Conservation (phyloP, 768 basidiomycete species). For the Podaxis mareebaensis region DNA sequence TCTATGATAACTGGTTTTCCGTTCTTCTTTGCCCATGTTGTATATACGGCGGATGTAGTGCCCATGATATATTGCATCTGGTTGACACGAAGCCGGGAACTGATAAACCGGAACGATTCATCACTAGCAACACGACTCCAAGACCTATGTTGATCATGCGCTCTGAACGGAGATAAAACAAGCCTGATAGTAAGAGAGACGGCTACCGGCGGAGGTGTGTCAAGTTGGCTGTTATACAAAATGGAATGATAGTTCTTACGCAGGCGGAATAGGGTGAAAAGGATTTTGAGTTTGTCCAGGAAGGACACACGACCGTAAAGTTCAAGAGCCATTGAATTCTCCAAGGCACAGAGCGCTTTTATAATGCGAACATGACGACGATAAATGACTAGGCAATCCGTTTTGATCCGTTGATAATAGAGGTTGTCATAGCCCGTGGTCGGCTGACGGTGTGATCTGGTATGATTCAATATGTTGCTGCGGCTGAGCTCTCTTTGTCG, state of each 20-base stretch:
- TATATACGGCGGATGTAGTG: slow-evolving; percentile 23
- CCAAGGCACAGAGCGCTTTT: no score
- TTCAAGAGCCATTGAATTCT: background rate
- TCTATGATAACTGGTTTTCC: slow-evolving; percentile 24
- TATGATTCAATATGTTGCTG: no score
- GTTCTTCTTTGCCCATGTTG: slow-evolving; percentile 22
- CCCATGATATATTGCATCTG: slow-evolving; percentile 27
- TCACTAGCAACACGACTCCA: slow-evolving; percentile 13
- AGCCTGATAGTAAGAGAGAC: background rate
- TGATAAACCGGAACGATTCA: slow-evolving; percentile 13
- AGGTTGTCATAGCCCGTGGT: no score
- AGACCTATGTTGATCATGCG: slow-evolving; percentile 9
- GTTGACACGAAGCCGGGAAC: slow-evolving; percentile 14
- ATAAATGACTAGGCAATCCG: no score
- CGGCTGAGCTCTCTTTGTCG: no score
- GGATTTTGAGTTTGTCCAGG: background rate
- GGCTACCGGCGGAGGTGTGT: background rate
- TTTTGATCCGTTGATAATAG: background rate
- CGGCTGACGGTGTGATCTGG: no score
- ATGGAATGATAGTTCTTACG: background rate
- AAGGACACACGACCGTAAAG: background rate
- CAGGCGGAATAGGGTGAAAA: background rate
- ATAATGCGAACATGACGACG: no score
- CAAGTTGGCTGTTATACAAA: background rate
- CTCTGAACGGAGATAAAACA: slow-evolving; percentile 7